Percentiles rank a stretch among this genome's conserved stretches.
These are phyloP conservation scores for Aspergillus terreus DNA, from an alignment of 2,329 filamentous ascomycete species.

Conservation along the genomic window DNA sequence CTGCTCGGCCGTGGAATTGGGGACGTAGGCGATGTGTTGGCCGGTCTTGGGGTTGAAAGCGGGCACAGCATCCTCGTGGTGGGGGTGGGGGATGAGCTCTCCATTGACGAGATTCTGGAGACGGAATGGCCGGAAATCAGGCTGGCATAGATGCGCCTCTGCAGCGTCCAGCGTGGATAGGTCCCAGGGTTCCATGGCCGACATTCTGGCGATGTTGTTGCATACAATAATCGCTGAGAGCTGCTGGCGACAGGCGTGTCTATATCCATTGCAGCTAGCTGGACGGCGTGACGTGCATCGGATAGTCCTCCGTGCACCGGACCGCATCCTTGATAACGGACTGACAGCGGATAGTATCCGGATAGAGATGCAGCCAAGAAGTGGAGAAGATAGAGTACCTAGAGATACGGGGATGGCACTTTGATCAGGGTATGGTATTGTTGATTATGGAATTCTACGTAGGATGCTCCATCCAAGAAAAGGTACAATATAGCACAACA, in stretches of 20 bases:
- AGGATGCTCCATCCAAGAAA: too few relatives aligned
- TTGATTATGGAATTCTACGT: too few relatives aligned
- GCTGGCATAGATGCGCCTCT: constrained; percentile 2
- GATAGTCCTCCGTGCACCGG: background rate
- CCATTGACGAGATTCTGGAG: constrained; percentile 9
- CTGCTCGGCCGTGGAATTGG: constrained; percentile 8
- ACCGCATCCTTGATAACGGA: background rate
- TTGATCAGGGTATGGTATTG: background rate
- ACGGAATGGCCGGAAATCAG: constrained; percentile 6
- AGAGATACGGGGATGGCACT: background rate
- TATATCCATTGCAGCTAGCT: too few relatives aligned
- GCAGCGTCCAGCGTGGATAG: constrained; percentile 7
- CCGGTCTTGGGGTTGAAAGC: constrained; percentile 9
- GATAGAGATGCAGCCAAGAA: background rate
- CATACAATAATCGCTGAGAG: too few relatives aligned
- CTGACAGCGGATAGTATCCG: background rate
- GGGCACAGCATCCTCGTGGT: background rate
- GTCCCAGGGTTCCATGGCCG: constrained; percentile 4
- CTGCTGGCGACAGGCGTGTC: too few relatives aligned
- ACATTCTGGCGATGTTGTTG: background rate
- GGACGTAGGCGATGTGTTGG: constrained; percentile 7
- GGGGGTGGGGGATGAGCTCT: background rate
- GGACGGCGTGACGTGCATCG: background rate
- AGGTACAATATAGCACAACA: too few relatives aligned
- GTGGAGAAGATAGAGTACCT: background rate